phyloP scores from a whole-genome alignment of 441 rosid genomes.

The Syzygium syzygioides region DNA sequence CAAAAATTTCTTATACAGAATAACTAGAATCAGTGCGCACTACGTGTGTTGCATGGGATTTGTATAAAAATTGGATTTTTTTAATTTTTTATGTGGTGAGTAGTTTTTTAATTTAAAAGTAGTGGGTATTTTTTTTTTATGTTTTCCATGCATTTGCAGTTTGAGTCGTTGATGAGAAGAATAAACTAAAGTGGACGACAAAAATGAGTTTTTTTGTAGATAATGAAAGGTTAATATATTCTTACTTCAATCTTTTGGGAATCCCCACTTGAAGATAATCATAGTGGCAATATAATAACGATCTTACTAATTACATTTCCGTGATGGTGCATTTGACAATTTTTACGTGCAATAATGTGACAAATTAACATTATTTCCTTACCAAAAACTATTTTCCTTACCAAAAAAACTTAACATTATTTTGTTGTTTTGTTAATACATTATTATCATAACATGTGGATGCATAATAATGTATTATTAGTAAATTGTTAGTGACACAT shows the following conservation, averaged over 20 bases:
- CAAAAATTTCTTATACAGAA: not conserved
- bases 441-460: no score
- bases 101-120: not conserved
- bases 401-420: no score
- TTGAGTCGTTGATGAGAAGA: not conserved
- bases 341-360: not conserved
- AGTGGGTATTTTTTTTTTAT: not conserved
- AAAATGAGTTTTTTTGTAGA: not conserved
- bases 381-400: no score
- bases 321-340: not conserved
- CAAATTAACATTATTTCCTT: not conserved
- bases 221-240: not conserved
- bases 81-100: not conserved
- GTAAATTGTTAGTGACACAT: no score
- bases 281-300: not conserved
- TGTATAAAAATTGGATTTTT: not conserved
- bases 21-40: not conserved
- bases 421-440: no score
- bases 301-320: not conserved
- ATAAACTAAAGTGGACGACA: not conserved
- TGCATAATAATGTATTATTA: no score
- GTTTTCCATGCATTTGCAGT: not conserved
- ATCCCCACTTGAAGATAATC: not conserved
- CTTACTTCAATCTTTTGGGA: not conserved
- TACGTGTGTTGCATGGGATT: not conserved